Conservation (phyloP, 1,284 basidiomycete genomes). For the Anthracocystis walkeri region DNA sequence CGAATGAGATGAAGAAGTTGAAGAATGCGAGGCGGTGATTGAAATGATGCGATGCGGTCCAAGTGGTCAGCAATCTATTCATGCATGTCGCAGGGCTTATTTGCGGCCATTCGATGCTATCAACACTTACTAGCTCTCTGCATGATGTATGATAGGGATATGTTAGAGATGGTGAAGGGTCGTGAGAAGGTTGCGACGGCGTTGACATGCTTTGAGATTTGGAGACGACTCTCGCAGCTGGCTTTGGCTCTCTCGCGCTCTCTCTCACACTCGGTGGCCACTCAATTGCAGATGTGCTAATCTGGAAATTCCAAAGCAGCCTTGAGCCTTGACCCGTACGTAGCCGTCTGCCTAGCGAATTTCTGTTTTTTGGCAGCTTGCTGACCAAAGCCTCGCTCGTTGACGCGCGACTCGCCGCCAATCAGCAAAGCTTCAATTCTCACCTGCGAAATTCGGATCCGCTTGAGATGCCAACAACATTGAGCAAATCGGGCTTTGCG, state of each 20-base stretch:
- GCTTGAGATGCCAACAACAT: neutral
- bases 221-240: constrained; percentile 8
- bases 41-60: neutral
- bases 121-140: constrained; percentile 47
- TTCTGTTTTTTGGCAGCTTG: constrained; percentile 9
- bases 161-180: constrained; percentile 25
- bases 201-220: constrained; percentile 13
- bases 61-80: constrained; percentile 17
- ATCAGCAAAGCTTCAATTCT: constrained; percentile 37
- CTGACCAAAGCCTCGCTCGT: constrained; percentile 38
- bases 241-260: neutral
- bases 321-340: constrained; percentile 22
- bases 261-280: constrained; percentile 1
- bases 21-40: neutral
- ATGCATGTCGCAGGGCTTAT: neutral
- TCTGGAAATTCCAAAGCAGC: constrained; percentile 5
- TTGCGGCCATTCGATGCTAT: neutral
- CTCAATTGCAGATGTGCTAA: constrained; percentile 30
- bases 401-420: constrained; percentile 26
- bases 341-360: constrained; percentile 9
- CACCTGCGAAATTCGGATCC: constrained; percentile 30
- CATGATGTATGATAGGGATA: constrained; percentile 36
- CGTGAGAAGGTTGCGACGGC: neutral
- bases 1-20: neutral
- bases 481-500: neutral